These are phyloP conservation scores for Ensete glaucum DNA, from an alignment of 176 grass and related monocot species.

Conservation along the genomic window DNA sequence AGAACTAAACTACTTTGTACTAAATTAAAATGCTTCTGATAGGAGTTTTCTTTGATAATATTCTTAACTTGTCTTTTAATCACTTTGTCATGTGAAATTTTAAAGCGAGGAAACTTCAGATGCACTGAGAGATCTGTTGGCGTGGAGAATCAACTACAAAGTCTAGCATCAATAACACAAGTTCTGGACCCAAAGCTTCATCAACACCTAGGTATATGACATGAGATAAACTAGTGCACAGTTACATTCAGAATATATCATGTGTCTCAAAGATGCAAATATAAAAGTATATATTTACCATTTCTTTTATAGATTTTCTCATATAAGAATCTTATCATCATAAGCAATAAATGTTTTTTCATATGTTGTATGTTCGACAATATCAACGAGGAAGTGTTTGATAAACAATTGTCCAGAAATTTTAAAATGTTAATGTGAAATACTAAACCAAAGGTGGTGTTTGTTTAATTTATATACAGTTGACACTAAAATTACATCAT, in stretches of 20 bases:
- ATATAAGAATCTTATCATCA: neutral
- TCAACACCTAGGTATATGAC: conserved; percentile 75
- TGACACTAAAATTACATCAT: neutral
- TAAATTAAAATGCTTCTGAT: neutral
- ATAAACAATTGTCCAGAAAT: no score
- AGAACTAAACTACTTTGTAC: neutral
- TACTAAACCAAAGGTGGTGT: no score
- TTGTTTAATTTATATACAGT: no score
- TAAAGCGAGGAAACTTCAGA: conserved; percentile 97
- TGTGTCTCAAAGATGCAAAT: no score
- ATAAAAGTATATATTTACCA: no score
- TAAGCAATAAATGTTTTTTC: neutral
- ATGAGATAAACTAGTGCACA: neutral
- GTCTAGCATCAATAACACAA: conserved; percentile 91
- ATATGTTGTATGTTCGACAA: neutral
- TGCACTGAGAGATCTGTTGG: conserved; percentile 93
- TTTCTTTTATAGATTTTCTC: neutral
- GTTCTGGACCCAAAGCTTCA: conserved; percentile 93
- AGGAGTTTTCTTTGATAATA: conserved; percentile 13
- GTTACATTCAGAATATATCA: neutral
- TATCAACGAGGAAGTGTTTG: no score
- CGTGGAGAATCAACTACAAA: conserved; percentile 88
- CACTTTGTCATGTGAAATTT: conserved; percentile 38
- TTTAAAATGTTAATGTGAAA: no score
- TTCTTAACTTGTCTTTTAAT: conserved; percentile 28